A percentile compares a stretch with the other conserved stretches of the same genome.
Conservation (phyloP, 163 green algal species). For the Chlorella variabilis region DNA sequence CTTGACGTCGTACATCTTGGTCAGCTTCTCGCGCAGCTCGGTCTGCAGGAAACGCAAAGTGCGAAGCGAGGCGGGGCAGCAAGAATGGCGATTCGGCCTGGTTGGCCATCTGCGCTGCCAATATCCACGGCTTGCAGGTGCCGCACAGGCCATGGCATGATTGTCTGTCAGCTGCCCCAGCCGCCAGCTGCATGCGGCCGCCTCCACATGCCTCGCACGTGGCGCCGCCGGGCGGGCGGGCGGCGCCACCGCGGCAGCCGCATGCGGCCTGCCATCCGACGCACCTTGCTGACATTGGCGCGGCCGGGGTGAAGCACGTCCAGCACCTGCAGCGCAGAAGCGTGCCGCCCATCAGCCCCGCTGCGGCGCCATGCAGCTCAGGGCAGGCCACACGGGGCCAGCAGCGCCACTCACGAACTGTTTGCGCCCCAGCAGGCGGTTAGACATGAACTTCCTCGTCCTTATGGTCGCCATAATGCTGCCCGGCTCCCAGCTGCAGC, state of each 20-base stretch:
- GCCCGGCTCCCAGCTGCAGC: neutral
- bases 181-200: neutral
- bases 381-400: neutral
- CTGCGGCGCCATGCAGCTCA: neutral
- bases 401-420: conserved; percentile 91
- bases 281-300: conserved; percentile 96
- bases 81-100: no score
- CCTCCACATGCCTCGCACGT: no score
- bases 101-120: neutral
- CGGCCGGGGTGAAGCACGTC: conserved; percentile 98
- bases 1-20: conserved; percentile 95
- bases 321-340: conserved; percentile 78
- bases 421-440: conserved; percentile 89
- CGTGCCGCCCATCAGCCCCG: conserved; percentile 1
- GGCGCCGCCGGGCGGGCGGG: no score
- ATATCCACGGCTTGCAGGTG: no score
- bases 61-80: no score
- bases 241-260: no score
- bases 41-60: conserved; percentile 54
- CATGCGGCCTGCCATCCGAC: no score
- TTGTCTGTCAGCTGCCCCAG: no score
- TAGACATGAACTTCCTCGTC: conserved; percentile 99
- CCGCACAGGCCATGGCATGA: no score
- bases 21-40: conserved; percentile 97
- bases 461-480: conserved; percentile 66